Conservation (phyloP, 192 early-diverging fungal species). For the Coemansia sp. region DNA sequence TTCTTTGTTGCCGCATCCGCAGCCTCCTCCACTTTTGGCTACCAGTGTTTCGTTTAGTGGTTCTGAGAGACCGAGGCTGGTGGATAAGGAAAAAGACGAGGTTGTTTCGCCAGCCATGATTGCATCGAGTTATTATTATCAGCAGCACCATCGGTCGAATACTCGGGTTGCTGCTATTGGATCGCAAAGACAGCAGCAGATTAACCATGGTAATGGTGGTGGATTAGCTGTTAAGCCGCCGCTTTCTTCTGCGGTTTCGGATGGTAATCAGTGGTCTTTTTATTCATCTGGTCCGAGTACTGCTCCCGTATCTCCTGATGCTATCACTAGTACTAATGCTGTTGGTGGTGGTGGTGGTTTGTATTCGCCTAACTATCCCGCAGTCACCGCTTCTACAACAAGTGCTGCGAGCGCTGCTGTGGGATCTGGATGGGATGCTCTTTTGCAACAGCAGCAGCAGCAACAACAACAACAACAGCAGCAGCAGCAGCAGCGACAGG, state of each 20-base stretch:
- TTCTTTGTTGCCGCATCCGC: not conserved
- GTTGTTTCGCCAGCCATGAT: conserved; percentile 19
- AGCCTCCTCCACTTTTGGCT: not conserved
- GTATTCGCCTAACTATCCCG: conserved; percentile 6
- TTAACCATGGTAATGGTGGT: not conserved
- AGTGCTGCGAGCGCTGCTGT: not conserved
- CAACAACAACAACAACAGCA: not conserved
- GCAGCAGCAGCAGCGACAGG: conserved; percentile 5
- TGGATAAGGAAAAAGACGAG: conserved; percentile 35
- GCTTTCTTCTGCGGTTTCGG: not conserved
- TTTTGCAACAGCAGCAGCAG: not conserved
- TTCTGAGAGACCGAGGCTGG: conserved; percentile 2
- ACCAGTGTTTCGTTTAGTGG: not conserved
- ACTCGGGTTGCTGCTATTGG: conserved; percentile 23
- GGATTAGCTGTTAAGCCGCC: not conserved
- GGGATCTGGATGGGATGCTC: not conserved
- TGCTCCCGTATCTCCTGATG: conserved; percentile 17
- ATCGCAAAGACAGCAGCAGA: conserved; percentile 11
- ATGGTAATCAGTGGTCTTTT: not conserved
- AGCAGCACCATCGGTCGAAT: not conserved
- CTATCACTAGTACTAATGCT: not conserved
- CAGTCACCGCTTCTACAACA: not conserved
- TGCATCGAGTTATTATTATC: conserved; percentile 1
- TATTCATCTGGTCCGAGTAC: conserved; percentile 12
- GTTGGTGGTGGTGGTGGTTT: not conserved